Percentiles rank a stretch among this genome's conserved stretches.
phyloP scores from a whole-genome alignment of 2,329 filamentous ascomycete species.

The Tolypocladium pustulatum region DNA sequence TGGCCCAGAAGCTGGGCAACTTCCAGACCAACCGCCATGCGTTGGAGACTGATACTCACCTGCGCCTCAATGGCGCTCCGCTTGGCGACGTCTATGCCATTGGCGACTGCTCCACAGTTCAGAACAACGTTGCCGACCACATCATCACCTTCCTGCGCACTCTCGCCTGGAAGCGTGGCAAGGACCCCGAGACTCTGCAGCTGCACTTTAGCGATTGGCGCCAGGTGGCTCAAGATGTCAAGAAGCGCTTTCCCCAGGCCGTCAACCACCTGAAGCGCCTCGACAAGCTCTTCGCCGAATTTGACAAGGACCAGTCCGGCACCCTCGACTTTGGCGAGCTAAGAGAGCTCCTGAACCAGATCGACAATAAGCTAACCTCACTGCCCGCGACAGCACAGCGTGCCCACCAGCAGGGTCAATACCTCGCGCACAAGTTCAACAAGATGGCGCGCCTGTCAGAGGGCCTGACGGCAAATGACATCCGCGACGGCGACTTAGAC shows the following conservation, averaged over 20 bases:
- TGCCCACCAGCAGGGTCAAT: constrained; percentile 89
- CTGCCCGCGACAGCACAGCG: constrained; percentile 92
- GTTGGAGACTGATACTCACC: constrained; percentile 87
- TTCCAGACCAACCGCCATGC: constrained; percentile 81
- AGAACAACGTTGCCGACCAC: constrained; percentile 92
- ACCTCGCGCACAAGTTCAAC: constrained; percentile 89
- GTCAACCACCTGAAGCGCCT: constrained; percentile 76
- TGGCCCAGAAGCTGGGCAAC: constrained; percentile 67
- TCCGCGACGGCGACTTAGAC: constrained; percentile 83
- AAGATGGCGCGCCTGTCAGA: constrained; percentile 71
- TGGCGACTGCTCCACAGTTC: constrained; percentile 90
- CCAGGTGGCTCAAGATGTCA: constrained; percentile 70
- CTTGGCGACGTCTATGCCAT: constrained; percentile 94
- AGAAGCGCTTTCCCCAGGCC: constrained; percentile 84
- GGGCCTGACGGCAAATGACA: constrained; percentile 66
- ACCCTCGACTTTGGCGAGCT: constrained; percentile 93
- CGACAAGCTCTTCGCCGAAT: constrained; percentile 82
- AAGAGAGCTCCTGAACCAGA: constrained; percentile 76
- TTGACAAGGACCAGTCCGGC: constrained; percentile 86
- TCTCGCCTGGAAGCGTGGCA: constrained; percentile 83
- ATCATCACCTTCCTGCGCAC: constrained; percentile 82
- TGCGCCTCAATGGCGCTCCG: constrained; percentile 79
- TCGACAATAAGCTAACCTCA: constrained; percentile 89
- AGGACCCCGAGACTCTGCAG: constrained; percentile 78
- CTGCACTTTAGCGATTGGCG: constrained; percentile 86